Evolutionary conservation across 1,284 basidiomycete genomes (phyloP), one percentile per base, ranked within the genome.

Genomic region (Tilletia caries): DNA sequence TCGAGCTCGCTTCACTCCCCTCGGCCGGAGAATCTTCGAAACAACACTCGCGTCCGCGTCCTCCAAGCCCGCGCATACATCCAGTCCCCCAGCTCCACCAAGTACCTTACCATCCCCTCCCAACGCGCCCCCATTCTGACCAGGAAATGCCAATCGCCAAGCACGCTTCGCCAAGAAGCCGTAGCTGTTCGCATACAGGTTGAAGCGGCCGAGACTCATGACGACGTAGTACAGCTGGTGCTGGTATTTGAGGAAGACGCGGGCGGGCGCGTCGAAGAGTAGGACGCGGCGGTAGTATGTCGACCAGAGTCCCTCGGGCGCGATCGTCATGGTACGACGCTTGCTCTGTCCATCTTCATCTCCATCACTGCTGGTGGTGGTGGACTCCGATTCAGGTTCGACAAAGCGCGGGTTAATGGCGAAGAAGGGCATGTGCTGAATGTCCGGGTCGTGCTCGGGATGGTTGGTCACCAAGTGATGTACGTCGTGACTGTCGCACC

Each of bases 391-490:
- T 13, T 27, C 64, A n/a, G 18, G n/a, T 10, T 20, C 64, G 52
- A 96, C 89, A 85, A 97, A 98, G 44, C 88, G 87, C 6, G 92
- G 89, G 3, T 92, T 91, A 78, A 97, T 93, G 72, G 95, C 95
- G 79, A 99, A 91, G 86, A 98, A 98, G 27, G 95, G 95, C 64
- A 98, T 87, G 84, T 98, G 95, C 84, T 95, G 90, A 73, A 95
- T 95, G 80, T 94, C 95, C 10, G 82, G 83, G 83, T 88, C 95
- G 89, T 99, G 96, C 70, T 95, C 91, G 2, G 94, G 94, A 79
- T 98, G 94, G 80, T 98, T 98, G 41, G 95, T 92, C 69, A 98
- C 93, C 66, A 98, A 87, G 85, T 98, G 95, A 85, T 98, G 95
- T 65, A 96, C 89, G 79, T 98, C 97, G 84, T 98, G 95, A 82